Evolutionary conservation across 2,329 filamentous ascomycete genomes (phyloP), one percentile per base, ranked within the genome.

Genomic region (Arthroderma sp.): DNA sequence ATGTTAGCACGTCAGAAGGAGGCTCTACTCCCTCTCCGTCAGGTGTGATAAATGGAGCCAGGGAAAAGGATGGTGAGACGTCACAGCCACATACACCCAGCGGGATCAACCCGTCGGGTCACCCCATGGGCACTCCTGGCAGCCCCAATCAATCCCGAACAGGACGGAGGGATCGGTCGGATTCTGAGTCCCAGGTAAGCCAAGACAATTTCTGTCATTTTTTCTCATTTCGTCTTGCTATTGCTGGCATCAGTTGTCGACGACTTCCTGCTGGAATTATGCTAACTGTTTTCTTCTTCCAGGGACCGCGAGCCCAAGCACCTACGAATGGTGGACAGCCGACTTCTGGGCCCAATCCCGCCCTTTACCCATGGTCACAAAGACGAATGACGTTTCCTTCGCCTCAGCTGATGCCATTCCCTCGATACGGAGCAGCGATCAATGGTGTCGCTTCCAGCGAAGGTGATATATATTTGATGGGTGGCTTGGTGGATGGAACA

Each of bases 381-480:
- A 80, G 86, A 48, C 80, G 85, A 45, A 66, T 98, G 43, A 89
- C 83, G 52, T 94, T 94, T 62, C 85, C 85, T 10, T 80, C 85
- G 4, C 76, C 81, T 2, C 81, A 87, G 57, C 76, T 81, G 7
- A 88, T 85, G 53, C 91, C 91, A 0, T 98, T 98, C 55, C 91
- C 91, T 9, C 80, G 91, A 61, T 98, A 98, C 74, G 91, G 91
- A 60, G 87, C 93, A 42, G 91, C 93, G 5, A 89, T 95, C 61
- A 98, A 98, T 62, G 77, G 87, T 0, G 74, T 83, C 10, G 84
- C 88, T 27, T 95, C 88, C 34, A 96, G 96, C 66, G 91, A 98
- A 64, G 93, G 93, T 48, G 86, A 94, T 55, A 84, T 98, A 46
- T 98, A 96, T 58, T 75, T 98, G 58, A 96, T 98, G 88, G 91